A percentile compares a stretch with the other conserved stretches of the same genome.
Conservation (phyloP, 345 rosid species). For the Passiflora organensis region DNA sequence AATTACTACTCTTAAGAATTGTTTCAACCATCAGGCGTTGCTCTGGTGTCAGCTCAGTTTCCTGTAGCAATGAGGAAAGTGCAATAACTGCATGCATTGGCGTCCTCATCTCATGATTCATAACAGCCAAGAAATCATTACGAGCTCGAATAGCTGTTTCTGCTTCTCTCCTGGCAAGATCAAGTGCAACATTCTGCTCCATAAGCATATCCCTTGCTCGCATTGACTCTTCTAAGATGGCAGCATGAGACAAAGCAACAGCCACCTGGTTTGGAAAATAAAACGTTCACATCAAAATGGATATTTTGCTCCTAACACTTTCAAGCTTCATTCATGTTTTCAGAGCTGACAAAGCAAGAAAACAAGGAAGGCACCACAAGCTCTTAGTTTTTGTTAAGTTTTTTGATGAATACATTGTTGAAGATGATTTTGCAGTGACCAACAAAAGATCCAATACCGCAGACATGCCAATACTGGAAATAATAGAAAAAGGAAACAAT, state of each 20-base stretch:
- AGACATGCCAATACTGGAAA: no score
- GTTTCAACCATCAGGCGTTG: slow-evolving; percentile 97
- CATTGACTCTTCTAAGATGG: slow-evolving; percentile 95
- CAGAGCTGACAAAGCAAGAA: no score
- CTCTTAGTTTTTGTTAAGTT: no score
- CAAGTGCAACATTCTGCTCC: slow-evolving; percentile 95
- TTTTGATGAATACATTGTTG: neutral
- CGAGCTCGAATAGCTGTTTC: slow-evolving; percentile 95
- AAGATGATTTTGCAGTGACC: neutral
- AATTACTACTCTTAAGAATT: slow-evolving; percentile 84
- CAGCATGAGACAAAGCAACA: slow-evolving; percentile 97
- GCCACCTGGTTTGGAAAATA: slow-evolving; percentile 63
- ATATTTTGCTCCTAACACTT: neutral
- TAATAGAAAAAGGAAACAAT: no score
- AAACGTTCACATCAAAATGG: neutral
- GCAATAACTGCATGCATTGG: slow-evolving; percentile 99
- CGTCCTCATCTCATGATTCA: slow-evolving; percentile 99
- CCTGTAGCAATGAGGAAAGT: slow-evolving; percentile 94
- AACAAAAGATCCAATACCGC: neutral
- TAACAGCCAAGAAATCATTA: slow-evolving; percentile 94
- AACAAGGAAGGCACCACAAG: no score
- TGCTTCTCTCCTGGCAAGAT: slow-evolving; percentile 87
- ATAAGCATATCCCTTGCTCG: slow-evolving; percentile 95
- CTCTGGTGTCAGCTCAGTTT: slow-evolving; percentile 88
- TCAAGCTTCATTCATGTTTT: no score